Conservation (phyloP, 179 eudicot species). For the Amaranthus tricolor region DNA sequence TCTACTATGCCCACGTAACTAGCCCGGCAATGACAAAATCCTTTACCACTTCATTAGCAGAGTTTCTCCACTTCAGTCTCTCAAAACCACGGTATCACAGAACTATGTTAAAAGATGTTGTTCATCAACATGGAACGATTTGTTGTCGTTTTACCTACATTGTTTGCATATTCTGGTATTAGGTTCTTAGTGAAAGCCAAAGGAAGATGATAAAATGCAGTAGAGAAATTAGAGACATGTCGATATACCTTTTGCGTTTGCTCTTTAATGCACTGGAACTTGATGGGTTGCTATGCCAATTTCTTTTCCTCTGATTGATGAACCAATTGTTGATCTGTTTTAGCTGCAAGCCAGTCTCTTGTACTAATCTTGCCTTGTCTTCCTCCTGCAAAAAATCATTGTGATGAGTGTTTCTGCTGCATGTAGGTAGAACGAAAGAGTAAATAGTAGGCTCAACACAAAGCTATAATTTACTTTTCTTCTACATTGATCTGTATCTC, state of each 20-base stretch:
- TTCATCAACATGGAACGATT: slow-evolving; percentile 13
- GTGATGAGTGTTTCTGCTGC: not conserved
- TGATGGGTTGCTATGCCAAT: slow-evolving; percentile 84
- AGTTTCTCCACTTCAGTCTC: slow-evolving; percentile 6
- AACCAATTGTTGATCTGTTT: slow-evolving; percentile 92
- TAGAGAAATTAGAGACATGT: not conserved
- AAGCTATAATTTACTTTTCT: not conserved
- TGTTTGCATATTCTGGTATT: not conserved
- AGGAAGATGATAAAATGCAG: not conserved
- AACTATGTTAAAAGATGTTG: slow-evolving; percentile 7
- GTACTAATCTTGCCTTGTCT: slow-evolving; percentile 77
- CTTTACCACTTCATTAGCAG: slow-evolving; percentile 28
- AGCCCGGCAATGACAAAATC: slow-evolving; percentile 18
- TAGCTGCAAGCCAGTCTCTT: slow-evolving; percentile 78
- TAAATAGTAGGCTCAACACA: not conserved
- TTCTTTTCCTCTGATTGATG: slow-evolving; percentile 84
- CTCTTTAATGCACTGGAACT: slow-evolving; percentile 61
- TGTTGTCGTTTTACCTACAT: slow-evolving; percentile 22
- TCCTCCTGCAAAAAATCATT: slow-evolving; percentile 52
- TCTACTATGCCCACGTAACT: slow-evolving; percentile 16
- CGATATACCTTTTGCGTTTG: slow-evolving; percentile 65
- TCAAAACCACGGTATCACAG: slow-evolving; percentile 7
- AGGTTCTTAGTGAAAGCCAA: not conserved
- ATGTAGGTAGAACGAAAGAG: too few relatives aligned
- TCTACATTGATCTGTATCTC: too few relatives aligned